Evolutionary conservation across 2,329 filamentous ascomycete genomes (phyloP).

Genomic region (Clonostachys sp.): DNA sequence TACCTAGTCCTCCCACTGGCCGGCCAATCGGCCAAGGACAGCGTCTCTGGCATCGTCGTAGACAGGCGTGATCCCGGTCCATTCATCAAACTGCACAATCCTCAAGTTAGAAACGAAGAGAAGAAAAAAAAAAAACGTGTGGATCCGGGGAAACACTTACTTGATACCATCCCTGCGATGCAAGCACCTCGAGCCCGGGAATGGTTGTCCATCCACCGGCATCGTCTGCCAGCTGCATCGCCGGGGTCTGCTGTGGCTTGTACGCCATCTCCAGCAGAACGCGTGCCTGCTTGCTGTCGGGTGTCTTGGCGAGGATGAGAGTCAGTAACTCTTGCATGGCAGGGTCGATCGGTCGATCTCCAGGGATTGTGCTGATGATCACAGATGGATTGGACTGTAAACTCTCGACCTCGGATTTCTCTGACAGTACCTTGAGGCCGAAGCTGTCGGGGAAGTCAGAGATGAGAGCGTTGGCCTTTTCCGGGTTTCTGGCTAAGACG

Average conservation of each 20-base stretch:
- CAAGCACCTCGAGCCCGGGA: conserved; percentile 82
- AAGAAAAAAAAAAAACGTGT: not conserved
- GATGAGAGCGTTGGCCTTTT: conserved; percentile 64
- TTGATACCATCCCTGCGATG: conserved; percentile 87
- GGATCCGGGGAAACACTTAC: conserved; percentile 36
- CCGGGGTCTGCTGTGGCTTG: conserved; percentile 74
- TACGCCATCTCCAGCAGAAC: conserved; percentile 95
- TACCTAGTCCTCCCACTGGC: no score
- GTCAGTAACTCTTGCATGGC: conserved; percentile 54
- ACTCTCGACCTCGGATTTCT: conserved; percentile 40
- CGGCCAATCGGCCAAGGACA: conserved; percentile 34
- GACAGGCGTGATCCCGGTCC: conserved; percentile 76
- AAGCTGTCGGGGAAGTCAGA: conserved; percentile 70
- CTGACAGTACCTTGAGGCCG: conserved; percentile 59
- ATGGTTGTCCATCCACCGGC: conserved; percentile 74
- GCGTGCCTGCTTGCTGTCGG: conserved; percentile 32
- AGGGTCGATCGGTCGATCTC: conserved; percentile 75
- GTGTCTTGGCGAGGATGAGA: conserved; percentile 2
- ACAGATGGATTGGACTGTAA: conserved; percentile 53
- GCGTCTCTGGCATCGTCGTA: conserved; percentile 64
- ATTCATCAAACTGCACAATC: conserved; percentile 63
- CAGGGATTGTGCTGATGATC: conserved; percentile 86
- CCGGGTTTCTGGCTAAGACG: conserved; percentile 70
- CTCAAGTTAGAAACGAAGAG: conserved; percentile 8
- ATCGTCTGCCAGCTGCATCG: conserved; percentile 79